These are phyloP conservation scores for Boletus rubropictus DNA, from an alignment of 768 basidiomycete species.

Conservation along the genomic window DNA sequence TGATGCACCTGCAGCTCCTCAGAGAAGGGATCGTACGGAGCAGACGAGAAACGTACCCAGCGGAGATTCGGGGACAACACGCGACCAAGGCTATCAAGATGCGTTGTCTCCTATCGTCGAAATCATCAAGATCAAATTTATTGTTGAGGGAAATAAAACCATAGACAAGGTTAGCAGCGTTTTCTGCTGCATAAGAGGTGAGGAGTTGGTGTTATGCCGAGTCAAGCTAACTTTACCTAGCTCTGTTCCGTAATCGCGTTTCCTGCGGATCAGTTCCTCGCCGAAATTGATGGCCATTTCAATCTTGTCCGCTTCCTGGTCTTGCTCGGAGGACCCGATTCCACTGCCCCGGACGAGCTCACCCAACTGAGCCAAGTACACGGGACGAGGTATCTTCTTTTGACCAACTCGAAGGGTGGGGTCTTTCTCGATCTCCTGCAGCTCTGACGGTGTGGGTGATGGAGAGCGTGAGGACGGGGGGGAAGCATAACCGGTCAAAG, in stretches of 20 bases:
- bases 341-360: conserved; percentile 65
- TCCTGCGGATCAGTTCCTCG: conserved; percentile 79
- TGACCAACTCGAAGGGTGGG: conserved; percentile 68
- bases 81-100: conserved; percentile 74
- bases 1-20: conserved; percentile 51
- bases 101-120: conserved; percentile 69
- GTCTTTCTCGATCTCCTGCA: conserved; percentile 80
- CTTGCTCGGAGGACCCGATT: conserved; percentile 46
- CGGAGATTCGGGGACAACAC: conserved; percentile 70
- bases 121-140: conserved; percentile 78
- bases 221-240: conserved; percentile 46
- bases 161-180: conserved; percentile 76
- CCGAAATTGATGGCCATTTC: conserved; percentile 78
- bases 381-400: conserved; percentile 72
- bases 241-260: conserved; percentile 80
- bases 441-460: conserved; percentile 77
- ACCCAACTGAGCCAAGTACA: conserved; percentile 84
- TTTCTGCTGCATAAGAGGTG: conserved; percentile 61
- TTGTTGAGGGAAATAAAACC: conserved; percentile 71
- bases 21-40: not conserved
- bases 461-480: conserved; percentile 59
- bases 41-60: conserved; percentile 56
- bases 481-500: conserved; percentile 73
- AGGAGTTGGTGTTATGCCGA: not conserved
- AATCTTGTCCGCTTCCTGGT: conserved; percentile 65